phyloP scores from a whole-genome alignment of 306 rosid species.

The Betula pendula region DNA sequence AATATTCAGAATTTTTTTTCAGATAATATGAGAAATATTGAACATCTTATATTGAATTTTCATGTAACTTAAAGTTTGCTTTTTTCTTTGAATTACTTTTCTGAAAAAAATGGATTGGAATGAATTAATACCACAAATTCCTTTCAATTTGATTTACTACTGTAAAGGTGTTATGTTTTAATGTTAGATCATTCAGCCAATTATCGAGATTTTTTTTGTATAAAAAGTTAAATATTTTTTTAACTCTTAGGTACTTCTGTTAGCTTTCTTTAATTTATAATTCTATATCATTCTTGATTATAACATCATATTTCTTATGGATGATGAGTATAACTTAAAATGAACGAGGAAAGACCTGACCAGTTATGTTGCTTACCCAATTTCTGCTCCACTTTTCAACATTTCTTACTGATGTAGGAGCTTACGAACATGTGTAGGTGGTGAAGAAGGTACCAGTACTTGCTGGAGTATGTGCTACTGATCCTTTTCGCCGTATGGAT shows the following conservation, averaged over 20 bases:
- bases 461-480: conserved; percentile 89
- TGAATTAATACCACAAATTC: background rate
- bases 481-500: conserved; percentile 92
- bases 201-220: background rate
- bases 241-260: background rate
- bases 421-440: conserved; percentile 51
- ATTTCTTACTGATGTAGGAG: conserved; percentile 17
- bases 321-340: background rate
- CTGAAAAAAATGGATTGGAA: too few species aligned
- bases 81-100: too few species aligned
- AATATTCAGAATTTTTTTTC: background rate
- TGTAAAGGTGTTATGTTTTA: background rate
- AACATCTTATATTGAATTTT: background rate
- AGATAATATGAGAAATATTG: background rate
- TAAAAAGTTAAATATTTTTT: background rate
- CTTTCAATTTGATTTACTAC: background rate
- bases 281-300: background rate
- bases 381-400: background rate
- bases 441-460: conserved; percentile 84
- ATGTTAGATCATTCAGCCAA: background rate
- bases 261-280: background rate
- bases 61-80: too few species aligned
- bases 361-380: conserved; percentile 8
- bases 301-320: background rate
- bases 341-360: background rate